A percentile compares a stretch with the other conserved stretches of the same genome.
Conservation (phyloP, 306 rosid species). For the Calophaca sinica region DNA sequence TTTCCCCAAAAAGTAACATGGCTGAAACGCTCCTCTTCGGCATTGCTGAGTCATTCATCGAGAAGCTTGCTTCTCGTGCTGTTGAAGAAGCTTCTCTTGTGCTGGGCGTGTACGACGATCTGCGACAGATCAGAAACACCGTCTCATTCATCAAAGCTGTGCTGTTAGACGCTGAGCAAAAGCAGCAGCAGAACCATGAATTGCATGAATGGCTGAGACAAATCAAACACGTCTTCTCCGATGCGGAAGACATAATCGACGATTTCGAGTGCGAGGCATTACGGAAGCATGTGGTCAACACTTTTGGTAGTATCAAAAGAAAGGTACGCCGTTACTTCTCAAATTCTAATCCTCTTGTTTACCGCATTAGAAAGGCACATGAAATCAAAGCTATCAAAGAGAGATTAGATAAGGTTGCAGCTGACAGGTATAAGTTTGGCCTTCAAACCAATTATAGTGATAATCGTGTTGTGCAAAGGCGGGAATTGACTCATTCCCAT, state of each 20-base stretch:
- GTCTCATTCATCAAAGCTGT: conserved; percentile 1
- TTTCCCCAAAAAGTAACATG: neutral
- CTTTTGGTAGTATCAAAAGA: neutral
- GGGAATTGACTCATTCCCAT: neutral
- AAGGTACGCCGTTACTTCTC: conserved; percentile 8
- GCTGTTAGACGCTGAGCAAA: neutral
- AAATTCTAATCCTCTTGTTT: neutral
- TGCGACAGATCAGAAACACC: neutral
- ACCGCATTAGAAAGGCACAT: neutral
- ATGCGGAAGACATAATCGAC: neutral
- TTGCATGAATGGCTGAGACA: conserved; percentile 1
- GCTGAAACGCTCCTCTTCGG: conserved; percentile 2
- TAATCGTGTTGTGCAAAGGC: neutral
- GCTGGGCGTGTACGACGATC: neutral
- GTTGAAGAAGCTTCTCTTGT: conserved; percentile 4
- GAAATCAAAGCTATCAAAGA: neutral
- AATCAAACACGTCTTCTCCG: neutral
- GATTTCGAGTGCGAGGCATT: conserved; percentile 10
- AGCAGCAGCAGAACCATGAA: neutral
- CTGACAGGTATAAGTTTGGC: neutral
- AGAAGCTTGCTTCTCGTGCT: neutral
- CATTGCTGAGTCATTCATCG: neutral
- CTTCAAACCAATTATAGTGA: neutral
- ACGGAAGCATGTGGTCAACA: neutral
- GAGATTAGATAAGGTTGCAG: neutral